Evolutionary conservation across 345 rosid species (phyloP), one percentile per base, ranked within the genome.

Genomic region (Bruguiera gymnorhiza): DNA sequence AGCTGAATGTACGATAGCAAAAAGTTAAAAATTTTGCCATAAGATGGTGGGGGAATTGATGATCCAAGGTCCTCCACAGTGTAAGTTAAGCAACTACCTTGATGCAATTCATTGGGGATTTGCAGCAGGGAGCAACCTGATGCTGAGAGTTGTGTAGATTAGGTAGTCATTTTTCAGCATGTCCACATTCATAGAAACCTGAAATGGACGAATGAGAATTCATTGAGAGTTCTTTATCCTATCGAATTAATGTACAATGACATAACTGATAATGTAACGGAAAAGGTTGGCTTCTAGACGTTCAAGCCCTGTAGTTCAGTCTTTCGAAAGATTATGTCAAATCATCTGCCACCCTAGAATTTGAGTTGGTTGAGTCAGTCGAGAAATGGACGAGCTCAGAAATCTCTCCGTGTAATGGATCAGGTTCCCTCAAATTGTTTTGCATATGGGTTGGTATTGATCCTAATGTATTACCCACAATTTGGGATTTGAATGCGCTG

Each of bases 121-220:
- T 80, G 86, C 84, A 46, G 75, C 72, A 34, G 75, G 81, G 65
- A 72, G 79, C 76, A 54, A 65, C 82, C 43, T 57, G 80, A 65
- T 65, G 79, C 72, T 30, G 79, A 76, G 87, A 83, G 88, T 65
- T 75, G 46, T 83, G 86, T 91, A 89, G 97, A 85, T 78, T 86
- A 83, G 91, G 78, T 86, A 83, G 86, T 82, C 86, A 86, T 87
- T 86, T 85, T 81, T 87, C 84, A 83, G 85, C 63, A 73, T 79
- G 79, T 75, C 76, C 80, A 82, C 84, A 76, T 71, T 78, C 76
- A 75, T 72, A 80, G 78, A 79, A 85, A 74, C 74, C 91, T 70
- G 60, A 60, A 39, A 51, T 55, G 23, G 78, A 79, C 65, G 60
- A 70, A 74, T 62, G 71, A 79, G 83, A 75, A 78, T 77, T 72